Base-by-base conservation (phyloP, 768 basidiomycete genomes). In the Phylloporus arenicola region DNA sequence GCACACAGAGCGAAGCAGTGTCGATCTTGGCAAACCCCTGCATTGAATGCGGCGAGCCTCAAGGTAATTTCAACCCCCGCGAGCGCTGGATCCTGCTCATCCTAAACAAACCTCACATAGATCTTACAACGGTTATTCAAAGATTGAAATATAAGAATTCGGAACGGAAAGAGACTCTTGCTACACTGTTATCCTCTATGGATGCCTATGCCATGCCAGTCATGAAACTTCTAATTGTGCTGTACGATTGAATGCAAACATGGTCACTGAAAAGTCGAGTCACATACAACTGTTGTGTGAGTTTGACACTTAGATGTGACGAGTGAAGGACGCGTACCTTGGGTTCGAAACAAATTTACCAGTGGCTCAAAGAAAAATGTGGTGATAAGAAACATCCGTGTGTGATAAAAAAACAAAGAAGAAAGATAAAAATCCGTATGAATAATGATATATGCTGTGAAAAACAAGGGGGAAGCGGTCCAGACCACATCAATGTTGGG, bases 51-150 rank as follows among this genome's bases (percentile, higher is more conserved):
- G 41, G 47, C 41, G 38, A 59, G 17, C 31, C 9, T 44, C 29
- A 4, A 41, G 3, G 1, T n/a, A 16, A 12, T 25, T 45, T 24
- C 35, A 47, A 58, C n/a, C 60, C 59, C 60, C 57, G 60, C 57
- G 52, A 55, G 19, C 41, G 47, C 47, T 40, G n/a, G n/a, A n/a
- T 19, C n/a, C 27, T 13, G 16, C 34, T n/a, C 34, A 19, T 19
- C 19, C 17, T n/a, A 6, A 11, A 1, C 4, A 37, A 10, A n/a
- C 35, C n/a, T 12, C n/a, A n/a, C n/a, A n/a, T n/a, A n/a, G n/a
- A n/a, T n/a, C n/a, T n/a, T n/a, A n/a, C n/a, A n/a, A n/a, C n/a
- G n/a, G n/a, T n/a, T n/a, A n/a, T n/a, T n/a, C n/a, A n/a, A n/a
- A n/a, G n/a, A n/a, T 3, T 13, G 43, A 6, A 4, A 29, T 10